Evolutionary conservation across 805 yeast species (phyloP), one percentile per base, ranked within the genome.

Genomic region (Sungouiella blattae): DNA sequence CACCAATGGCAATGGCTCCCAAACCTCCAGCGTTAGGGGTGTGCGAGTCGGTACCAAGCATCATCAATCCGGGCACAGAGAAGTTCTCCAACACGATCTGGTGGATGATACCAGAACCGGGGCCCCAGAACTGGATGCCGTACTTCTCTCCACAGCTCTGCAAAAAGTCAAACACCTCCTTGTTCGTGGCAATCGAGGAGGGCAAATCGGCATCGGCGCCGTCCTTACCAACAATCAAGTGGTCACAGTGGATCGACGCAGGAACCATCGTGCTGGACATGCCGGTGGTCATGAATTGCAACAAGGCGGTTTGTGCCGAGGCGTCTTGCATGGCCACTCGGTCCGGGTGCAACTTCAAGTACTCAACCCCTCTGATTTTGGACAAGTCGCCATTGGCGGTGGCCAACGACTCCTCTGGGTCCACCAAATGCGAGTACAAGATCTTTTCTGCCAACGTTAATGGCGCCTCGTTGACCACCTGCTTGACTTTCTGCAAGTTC

Each of bases 321-420:
- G 98, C 98, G 73, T 93, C 98, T 72, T 93, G 98, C 95, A 94
- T 91, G 18, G 98, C 98, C 31, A 93, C 98, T 61, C 98, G 80
- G 60, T 93, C 98, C 16, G 98, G 98, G 60, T 85, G 79, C 53
- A 93, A 75, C 71, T 93, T 93, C 61, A 93, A 75, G 67, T 93
- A 93, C 35, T 89, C 79, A 32, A 80, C 71, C 49, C 98, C 99
- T 67, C 98, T 79, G 44, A 83, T 66, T 48, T 75, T 73, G 34
- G 67, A 52, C 12, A 77, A 57, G 36, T 68, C 62, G 8, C 77
- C 73, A 12, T 71, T 67, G 44, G 71, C 64, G 49, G 49, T 58
- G 6, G 55, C 76, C 46, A 87, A 75, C n/a, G 80, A 69, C 53
- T 85, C 95, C 52, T 85, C 91, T 24, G 96, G 96, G 52, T 87